phyloP scores from a whole-genome alignment of 176 grass and related monocot genomes.

The Oryza glaberrima region DNA sequence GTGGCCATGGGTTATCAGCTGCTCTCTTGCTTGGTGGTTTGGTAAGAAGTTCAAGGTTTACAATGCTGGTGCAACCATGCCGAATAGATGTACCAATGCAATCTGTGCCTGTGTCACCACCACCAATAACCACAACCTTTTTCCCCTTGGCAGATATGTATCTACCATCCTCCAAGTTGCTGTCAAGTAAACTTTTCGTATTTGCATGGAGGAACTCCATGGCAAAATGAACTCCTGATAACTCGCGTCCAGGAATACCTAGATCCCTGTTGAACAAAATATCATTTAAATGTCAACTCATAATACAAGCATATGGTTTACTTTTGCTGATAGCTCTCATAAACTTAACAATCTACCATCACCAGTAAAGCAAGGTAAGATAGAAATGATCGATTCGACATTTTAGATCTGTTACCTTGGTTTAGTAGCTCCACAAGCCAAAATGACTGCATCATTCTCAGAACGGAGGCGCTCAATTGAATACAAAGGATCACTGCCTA shows the following conservation, averaged over 20 bases:
- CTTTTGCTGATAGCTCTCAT: not conserved
- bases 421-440: slow-evolving; percentile 94
- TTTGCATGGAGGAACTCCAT: slow-evolving; percentile 98
- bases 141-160: slow-evolving; percentile 97
- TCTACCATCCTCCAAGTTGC: slow-evolving; percentile 89
- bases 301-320: not conserved
- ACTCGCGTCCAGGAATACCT: slow-evolving; percentile 72
- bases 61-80: slow-evolving; percentile 81
- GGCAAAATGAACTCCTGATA: slow-evolving; percentile 91
- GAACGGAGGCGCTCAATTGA: slow-evolving; percentile 69
- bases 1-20: slow-evolving; percentile 87
- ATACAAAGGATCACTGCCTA: slow-evolving; percentile 75
- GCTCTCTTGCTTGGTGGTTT: slow-evolving; percentile 82
- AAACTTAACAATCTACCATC: not conserved
- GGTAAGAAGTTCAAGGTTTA: slow-evolving; percentile 88
- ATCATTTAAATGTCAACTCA: slow-evolving; percentile 19
- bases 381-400: not conserved
- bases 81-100: slow-evolving; percentile 94
- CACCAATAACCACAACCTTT: slow-evolving; percentile 99
- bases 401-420: slow-evolving; percentile 63
- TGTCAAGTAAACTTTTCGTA: slow-evolving; percentile 98
- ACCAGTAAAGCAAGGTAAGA: not conserved
- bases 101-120: slow-evolving; percentile 97
- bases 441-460: slow-evolving; percentile 79
- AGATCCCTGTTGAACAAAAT: slow-evolving; percentile 70